A percentile compares a stretch with the other conserved stretches of the same genome.
Conservation (phyloP, 2,329 filamentous ascomycete species). For the Truncatella angustata region DNA sequence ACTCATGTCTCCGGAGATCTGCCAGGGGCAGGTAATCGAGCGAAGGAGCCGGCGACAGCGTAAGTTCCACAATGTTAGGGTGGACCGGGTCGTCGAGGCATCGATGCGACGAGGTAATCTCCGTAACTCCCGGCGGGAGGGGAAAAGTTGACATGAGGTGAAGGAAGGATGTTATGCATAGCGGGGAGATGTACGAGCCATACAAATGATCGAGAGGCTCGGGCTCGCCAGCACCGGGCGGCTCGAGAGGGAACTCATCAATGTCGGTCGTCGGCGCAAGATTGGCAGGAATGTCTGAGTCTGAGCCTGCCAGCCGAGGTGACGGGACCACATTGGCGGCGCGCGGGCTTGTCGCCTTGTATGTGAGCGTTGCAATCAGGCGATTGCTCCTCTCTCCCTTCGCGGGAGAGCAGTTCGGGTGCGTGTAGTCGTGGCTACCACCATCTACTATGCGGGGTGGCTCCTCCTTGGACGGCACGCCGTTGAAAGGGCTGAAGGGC, state of each 20-base stretch:
- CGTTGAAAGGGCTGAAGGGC: conserved; percentile 52
- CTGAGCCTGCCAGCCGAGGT: conserved; percentile 33
- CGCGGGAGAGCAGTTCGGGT: conserved; percentile 59
- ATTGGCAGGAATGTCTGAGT: conserved; percentile 48
- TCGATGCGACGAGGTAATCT: conserved; percentile 60
- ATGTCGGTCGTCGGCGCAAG: conserved; percentile 58
- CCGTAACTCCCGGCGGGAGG: conserved; percentile 46
- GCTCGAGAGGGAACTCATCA: conserved; percentile 59
- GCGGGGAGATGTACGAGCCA: conserved; percentile 62
- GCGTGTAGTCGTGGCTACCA: conserved; percentile 60
- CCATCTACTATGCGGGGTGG: conserved; percentile 62
- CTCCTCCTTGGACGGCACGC: conserved; percentile 57
- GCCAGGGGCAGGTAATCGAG: conserved; percentile 63
- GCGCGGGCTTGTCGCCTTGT: conserved; percentile 43
- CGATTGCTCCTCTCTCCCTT: conserved; percentile 47
- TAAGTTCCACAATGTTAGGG: conserved; percentile 65
- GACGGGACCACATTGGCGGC: conserved; percentile 33
- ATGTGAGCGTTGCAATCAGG: conserved; percentile 63
- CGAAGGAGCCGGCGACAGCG: conserved; percentile 58
- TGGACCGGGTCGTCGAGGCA: conserved; percentile 60
- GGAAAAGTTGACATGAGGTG: conserved; percentile 65
- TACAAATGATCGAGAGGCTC: conserved; percentile 64
- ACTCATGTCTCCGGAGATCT: conserved; percentile 76
- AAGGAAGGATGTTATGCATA: conserved; percentile 65
- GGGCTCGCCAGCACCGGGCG: conserved; percentile 49